Conservation (phyloP, 176 grass and related monocot genomes). For the Juncus effusus region DNA sequence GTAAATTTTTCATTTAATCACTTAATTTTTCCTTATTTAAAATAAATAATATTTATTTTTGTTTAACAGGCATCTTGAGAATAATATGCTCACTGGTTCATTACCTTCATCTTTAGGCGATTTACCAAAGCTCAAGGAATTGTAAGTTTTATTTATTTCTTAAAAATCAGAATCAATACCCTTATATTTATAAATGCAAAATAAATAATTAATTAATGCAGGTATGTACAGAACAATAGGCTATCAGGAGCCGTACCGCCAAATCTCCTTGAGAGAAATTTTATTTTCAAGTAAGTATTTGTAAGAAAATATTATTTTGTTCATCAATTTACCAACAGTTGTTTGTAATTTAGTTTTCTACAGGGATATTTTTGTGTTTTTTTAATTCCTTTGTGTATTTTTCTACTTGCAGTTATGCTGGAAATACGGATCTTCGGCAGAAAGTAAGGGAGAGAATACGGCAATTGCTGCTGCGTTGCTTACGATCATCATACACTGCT, state of each 20-base stretch:
- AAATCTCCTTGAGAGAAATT: slow-evolving; percentile 66
- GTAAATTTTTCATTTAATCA: no score
- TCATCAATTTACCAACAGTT: no score
- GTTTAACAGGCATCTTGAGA: slow-evolving; percentile 72
- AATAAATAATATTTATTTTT: slow-evolving; percentile 11
- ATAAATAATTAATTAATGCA: slow-evolving; percentile 23
- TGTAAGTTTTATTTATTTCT: slow-evolving; percentile 74
- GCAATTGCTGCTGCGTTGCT: slow-evolving; percentile 55
- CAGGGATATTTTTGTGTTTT: neutral
- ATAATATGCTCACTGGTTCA: slow-evolving; percentile 70
- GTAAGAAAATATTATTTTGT: neutral
- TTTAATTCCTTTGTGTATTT: neutral
- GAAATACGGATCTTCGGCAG: slow-evolving; percentile 53
- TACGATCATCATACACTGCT: slow-evolving; percentile 44
- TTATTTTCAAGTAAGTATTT: slow-evolving; percentile 78
- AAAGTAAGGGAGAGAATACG: slow-evolving; percentile 32
- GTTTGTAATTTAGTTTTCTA: no score
- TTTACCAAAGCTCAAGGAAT: slow-evolving; percentile 72
- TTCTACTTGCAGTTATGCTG: slow-evolving; percentile 45
- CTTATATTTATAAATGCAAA: neutral
- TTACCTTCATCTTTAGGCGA: slow-evolving; percentile 66
- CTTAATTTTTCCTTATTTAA: no score
- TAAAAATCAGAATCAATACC: no score
- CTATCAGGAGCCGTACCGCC: slow-evolving; percentile 56
- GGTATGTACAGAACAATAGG: slow-evolving; percentile 92